Evolutionary conservation across 78 protist species (phyloP).

Genomic region (Paratrimastix pyriformis): DNA sequence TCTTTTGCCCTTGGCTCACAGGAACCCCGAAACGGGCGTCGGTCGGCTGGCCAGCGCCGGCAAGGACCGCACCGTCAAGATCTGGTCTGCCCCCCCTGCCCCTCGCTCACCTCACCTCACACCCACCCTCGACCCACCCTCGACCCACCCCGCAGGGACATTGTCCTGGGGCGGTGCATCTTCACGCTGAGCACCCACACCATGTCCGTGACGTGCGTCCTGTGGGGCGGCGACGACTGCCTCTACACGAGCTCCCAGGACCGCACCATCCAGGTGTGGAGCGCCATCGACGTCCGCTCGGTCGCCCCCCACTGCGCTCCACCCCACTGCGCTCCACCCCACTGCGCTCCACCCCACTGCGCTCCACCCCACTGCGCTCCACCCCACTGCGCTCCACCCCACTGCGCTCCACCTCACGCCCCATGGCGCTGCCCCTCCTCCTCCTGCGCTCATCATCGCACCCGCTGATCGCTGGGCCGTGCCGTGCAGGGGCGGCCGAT

Average conservation of each 20-base stretch:
- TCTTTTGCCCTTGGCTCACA: not conserved
- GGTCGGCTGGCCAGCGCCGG: conserved; percentile 56
- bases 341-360: no score
- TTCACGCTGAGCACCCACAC: conserved; percentile 75
- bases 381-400: not conserved
- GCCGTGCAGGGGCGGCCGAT: conserved; percentile 34
- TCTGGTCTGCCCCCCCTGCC: conserved; percentile 65
- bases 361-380: not conserved
- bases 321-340: no score
- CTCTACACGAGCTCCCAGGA: conserved; percentile 84
- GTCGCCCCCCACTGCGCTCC: not conserved
- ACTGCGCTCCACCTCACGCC: not conserved
- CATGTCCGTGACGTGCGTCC: conserved; percentile 67
- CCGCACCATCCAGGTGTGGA: conserved; percentile 78
- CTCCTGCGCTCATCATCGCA: no score
- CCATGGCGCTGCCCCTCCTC: no score
- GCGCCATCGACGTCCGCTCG: conserved; percentile 23
- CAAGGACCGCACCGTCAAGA: conserved; percentile 72
- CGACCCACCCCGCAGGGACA: no score
- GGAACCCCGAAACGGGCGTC: conserved; percentile 29
- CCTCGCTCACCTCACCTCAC: not conserved
- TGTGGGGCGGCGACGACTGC: conserved; percentile 90
- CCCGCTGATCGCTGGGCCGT: no score
- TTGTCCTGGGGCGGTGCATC: conserved; percentile 7
- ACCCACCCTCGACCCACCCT: no score